These are phyloP conservation scores for Sporothrix protearum DNA, from an alignment of 2,329 filamentous ascomycete species.

Conservation along the genomic window DNA sequence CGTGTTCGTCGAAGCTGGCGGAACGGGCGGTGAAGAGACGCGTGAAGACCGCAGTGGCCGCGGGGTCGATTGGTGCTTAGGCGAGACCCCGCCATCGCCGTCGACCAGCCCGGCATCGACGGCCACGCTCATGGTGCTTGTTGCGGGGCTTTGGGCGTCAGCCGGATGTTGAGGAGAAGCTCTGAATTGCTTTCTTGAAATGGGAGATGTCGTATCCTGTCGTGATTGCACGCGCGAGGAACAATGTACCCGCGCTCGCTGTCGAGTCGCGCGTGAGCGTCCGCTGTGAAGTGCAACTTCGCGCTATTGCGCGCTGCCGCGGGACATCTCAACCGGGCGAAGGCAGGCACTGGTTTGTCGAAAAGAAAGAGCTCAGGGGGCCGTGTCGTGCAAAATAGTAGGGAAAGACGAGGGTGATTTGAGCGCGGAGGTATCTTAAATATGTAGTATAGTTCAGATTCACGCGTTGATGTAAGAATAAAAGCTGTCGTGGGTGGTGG, in stretches of 20 bases:
- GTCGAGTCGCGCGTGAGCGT: neutral
- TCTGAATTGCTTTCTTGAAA: neutral
- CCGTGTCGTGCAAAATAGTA: neutral
- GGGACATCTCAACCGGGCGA: constrained; percentile 5
- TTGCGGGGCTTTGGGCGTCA: neutral
- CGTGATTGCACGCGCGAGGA: neutral
- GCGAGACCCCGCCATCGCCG: constrained; percentile 18
- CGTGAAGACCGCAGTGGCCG: constrained; percentile 5
- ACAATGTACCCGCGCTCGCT: neutral
- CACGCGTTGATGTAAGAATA: neutral
- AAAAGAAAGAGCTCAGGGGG: constrained; percentile 4
- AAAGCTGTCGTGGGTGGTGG: neutral
- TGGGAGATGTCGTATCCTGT: neutral
- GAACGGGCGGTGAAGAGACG: neutral
- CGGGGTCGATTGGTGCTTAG: constrained; percentile 16
- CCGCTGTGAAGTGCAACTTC: neutral
- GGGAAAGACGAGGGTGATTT: neutral
- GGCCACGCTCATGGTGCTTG: constrained; percentile 6
- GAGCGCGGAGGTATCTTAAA: neutral
- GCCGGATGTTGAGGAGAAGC: neutral
- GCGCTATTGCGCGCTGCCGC: constrained; percentile 3
- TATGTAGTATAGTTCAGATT: neutral
- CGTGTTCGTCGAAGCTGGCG: neutral
- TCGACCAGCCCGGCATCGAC: neutral
- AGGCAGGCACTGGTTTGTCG: neutral